Evolutionary conservation across 2,329 filamentous ascomycete species (phyloP).

Genomic region (Scortechinia acanthostroma): DNA sequence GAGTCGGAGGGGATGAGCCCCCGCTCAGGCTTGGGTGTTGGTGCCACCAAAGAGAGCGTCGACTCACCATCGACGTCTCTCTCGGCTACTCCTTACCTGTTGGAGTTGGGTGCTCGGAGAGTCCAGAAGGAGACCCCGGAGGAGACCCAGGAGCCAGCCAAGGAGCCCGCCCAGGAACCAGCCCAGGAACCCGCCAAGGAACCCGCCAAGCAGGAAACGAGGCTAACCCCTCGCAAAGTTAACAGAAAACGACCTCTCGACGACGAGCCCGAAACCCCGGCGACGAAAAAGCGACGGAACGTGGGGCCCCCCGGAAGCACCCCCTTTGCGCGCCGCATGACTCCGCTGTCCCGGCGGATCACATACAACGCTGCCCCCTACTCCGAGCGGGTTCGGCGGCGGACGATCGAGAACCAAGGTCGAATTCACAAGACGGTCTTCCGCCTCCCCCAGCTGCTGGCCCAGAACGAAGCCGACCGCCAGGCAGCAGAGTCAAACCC

Average conservation of each 20-base stretch:
- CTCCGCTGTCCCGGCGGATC: conserved; percentile 10
- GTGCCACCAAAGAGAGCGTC: too few species aligned
- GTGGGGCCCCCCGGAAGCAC: conserved; percentile 12
- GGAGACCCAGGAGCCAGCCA: too few species aligned
- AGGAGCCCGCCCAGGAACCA: too few species aligned
- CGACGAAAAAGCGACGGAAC: conserved; percentile 13
- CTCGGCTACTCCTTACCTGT: too few species aligned
- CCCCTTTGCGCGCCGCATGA: conserved; percentile 9
- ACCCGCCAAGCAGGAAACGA: neutral
- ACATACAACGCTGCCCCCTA: conserved; percentile 12
- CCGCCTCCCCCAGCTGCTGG: conserved; percentile 18
- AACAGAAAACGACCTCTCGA: neutral
- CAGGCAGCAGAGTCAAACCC: conserved; percentile 5
- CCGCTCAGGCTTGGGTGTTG: too few species aligned
- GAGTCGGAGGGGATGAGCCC: too few species aligned
- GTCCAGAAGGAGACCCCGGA: too few species aligned
- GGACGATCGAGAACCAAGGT: conserved; percentile 16
- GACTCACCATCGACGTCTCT: too few species aligned
- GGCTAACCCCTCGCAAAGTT: neutral
- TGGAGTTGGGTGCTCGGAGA: too few species aligned
- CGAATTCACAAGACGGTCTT: conserved; percentile 21
- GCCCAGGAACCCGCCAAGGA: neutral
- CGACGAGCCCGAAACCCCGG: neutral
- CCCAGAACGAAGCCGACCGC: conserved; percentile 17
- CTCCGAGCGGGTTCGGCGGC: conserved; percentile 17